A percentile compares a stretch with the other conserved stretches of the same genome.
phyloP scores from a whole-genome alignment of 352 stramenopile species.

The Globisporangium heterothallicum region DNA sequence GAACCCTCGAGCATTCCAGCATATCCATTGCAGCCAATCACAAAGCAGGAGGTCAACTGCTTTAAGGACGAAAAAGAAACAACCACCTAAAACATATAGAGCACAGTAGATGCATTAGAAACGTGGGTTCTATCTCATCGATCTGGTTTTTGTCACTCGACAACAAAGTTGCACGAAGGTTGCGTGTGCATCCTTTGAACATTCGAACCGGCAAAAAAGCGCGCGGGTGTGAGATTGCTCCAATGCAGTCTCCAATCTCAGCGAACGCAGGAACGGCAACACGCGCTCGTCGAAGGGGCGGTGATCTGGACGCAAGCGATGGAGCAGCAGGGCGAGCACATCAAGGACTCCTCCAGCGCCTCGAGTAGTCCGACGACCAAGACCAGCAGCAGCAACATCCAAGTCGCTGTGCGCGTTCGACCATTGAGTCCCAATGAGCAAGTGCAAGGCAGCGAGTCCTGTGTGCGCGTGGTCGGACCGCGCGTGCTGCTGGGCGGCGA shows the following conservation, averaged over 20 bases:
- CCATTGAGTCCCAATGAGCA: slow-evolving; percentile 36
- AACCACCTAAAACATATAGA: no score
- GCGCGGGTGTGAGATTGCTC: no score
- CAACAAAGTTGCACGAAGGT: not conserved
- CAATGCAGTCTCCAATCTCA: not conserved
- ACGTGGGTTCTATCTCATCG: no score
- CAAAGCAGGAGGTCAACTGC: no score
- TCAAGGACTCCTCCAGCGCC: not conserved
- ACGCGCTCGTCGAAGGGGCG: no score
- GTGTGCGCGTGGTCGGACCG: slow-evolving; percentile 17
- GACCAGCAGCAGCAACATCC: slow-evolving; percentile 22
- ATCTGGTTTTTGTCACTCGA: no score
- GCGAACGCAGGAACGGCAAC: not conserved
- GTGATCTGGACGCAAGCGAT: not conserved
- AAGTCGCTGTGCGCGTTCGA: slow-evolving; percentile 50
- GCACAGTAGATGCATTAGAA: no score
- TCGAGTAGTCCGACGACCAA: not conserved
- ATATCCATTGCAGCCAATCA: no score
- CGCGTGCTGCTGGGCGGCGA: slow-evolving; percentile 27
- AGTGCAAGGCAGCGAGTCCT: slow-evolving; percentile 33
- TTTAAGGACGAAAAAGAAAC: no score
- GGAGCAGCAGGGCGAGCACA: not conserved
- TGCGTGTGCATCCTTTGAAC: not conserved
- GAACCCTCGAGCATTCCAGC: no score
- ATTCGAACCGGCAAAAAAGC: not conserved